Conservation (phyloP, 768 basidiomycete genomes). For the Lactarius deliciosus region DNA sequence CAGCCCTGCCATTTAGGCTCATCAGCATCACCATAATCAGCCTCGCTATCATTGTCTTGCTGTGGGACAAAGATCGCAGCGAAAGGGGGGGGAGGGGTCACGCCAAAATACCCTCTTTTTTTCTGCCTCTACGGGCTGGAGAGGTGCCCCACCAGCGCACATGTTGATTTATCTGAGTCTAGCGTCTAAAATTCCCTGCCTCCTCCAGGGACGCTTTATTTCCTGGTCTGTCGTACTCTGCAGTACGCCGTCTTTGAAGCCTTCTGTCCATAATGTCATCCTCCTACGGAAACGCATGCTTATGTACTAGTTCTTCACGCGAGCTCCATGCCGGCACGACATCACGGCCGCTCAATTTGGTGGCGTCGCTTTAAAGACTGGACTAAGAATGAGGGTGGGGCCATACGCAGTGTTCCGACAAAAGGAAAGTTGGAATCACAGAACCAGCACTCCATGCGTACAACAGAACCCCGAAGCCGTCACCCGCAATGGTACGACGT, state of each 20-base stretch:
- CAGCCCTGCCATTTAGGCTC: not conserved
- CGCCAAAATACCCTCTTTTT: not conserved
- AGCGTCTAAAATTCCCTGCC: not conserved
- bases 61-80: too few species aligned
- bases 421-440: not conserved
- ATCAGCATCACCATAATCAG: not conserved
- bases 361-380: constrained; percentile 3
- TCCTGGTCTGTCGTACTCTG: not conserved
- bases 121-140: not conserved
- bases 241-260: not conserved
- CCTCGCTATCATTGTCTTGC: not conserved
- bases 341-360: constrained; percentile 9
- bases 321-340: not conserved
- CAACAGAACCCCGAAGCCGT: not conserved
- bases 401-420: not conserved
- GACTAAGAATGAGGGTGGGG: constrained; percentile 1
- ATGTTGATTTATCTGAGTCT: not conserved
- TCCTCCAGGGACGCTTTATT: not conserved
- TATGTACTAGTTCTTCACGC: constrained; percentile 1
- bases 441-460: not conserved
- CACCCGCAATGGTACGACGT: not conserved
- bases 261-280: not conserved
- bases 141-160: not conserved
- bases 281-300: constrained; percentile 2
- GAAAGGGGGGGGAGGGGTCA: not conserved